phyloP scores from a whole-genome alignment of 164 flowering plant species.

The Vitis amurensis region DNA sequence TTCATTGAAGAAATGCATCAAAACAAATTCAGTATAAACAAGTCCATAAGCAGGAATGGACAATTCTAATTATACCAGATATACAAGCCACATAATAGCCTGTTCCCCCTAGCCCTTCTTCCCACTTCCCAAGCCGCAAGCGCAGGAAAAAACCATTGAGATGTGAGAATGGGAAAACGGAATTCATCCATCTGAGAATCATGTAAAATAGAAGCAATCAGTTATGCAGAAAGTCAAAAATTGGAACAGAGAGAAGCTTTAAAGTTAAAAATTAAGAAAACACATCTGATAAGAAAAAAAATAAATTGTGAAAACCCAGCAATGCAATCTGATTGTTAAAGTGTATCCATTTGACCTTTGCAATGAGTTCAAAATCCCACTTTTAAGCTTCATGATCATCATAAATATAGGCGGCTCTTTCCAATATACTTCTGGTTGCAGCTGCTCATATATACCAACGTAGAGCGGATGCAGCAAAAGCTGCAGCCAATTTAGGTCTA shows the following conservation, averaged over 20 bases:
- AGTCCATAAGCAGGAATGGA: background rate
- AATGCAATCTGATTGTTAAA: background rate
- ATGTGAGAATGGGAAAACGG: slow-evolving; percentile 28
- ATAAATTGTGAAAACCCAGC: background rate
- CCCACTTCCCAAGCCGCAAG: slow-evolving; percentile 71
- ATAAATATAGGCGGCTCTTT: no score
- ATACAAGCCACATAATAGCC: slow-evolving; percentile 80
- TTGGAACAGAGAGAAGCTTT: background rate
- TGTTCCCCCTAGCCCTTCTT: slow-evolving; percentile 59
- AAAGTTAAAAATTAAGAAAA: no score
- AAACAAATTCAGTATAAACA: background rate
- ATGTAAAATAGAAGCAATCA: slow-evolving; percentile 6
- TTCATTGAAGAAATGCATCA: background rate
- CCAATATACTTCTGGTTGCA: no score
- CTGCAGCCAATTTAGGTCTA: no score
- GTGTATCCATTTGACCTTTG: background rate
- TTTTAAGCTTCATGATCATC: background rate
- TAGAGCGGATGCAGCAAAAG: no score
- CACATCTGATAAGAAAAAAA: background rate
- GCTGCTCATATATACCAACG: no score
- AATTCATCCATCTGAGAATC: slow-evolving; percentile 62
- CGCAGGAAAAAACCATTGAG: slow-evolving; percentile 80
- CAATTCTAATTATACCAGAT: slow-evolving; percentile 39
- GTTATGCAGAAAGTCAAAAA: background rate
- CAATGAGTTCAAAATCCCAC: background rate